Percentiles rank a stretch among this genome's conserved stretches.
phyloP scores from a whole-genome alignment of 495 filamentous ascomycete species.

The Penicillium canariense region DNA sequence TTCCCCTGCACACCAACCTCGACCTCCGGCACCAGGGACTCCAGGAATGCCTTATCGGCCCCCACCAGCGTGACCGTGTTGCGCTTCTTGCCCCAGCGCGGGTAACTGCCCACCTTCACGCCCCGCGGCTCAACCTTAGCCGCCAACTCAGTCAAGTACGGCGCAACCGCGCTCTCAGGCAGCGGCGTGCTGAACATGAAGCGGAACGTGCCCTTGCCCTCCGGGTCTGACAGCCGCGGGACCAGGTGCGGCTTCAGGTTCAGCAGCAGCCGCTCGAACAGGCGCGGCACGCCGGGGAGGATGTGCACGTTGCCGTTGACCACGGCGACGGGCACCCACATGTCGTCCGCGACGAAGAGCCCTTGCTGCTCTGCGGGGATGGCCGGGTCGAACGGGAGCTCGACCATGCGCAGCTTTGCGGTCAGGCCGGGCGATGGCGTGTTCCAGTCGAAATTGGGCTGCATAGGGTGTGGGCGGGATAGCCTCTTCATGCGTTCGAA shows the following conservation, averaged over 20 bases:
- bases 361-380: conserved; percentile 61
- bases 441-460: conserved; percentile 82
- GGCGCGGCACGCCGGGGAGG: conserved; percentile 80
- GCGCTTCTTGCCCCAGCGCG: conserved; percentile 79
- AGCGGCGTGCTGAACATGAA: conserved; percentile 83
- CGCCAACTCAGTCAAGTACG: conserved; percentile 77
- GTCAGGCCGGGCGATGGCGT: conserved; percentile 70
- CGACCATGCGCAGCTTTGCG: conserved; percentile 86
- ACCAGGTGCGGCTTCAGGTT: conserved; percentile 67
- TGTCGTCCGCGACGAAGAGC: conserved; percentile 71
- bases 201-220: conserved; percentile 73
- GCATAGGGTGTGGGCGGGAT: conserved; percentile 65
- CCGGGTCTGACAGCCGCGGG: conserved; percentile 69
- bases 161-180: conserved; percentile 79
- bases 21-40: conserved; percentile 58
- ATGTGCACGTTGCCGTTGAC: conserved; percentile 94
- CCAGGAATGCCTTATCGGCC: conserved; percentile 59
- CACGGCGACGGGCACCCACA: conserved; percentile 87
- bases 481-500: conserved; percentile 79
- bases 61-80: conserved; percentile 95
- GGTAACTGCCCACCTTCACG: conserved; percentile 96
- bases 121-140: conserved; percentile 64
- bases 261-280: conserved; percentile 77
- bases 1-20: conserved; percentile 59
- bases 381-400: conserved; percentile 70